Base-by-base conservation (phyloP, 176 grass and related monocot species). In the Ananas comosus region DNA sequence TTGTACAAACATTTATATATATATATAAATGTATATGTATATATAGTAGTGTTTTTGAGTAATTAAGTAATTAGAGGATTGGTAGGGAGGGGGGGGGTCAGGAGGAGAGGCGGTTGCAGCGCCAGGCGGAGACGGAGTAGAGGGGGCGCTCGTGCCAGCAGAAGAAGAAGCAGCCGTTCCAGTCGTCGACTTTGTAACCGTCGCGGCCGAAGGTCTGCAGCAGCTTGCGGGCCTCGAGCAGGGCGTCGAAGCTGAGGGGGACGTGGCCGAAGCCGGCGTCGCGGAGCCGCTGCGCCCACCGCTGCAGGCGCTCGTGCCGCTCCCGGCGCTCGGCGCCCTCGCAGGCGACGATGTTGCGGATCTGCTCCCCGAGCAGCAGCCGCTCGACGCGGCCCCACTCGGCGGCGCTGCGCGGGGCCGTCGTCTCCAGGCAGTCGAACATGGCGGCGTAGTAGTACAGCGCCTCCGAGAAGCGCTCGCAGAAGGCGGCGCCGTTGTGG, bases 281-380 rank as follows among this genome's bases (percentile, higher is more conserved):
- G 64, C 17, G 10, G 68, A 87, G 77, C 49, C 80, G 72, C 53
- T 12, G 9, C 29, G n/a, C 71, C 80, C 85, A 87, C 0, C 52
- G 80, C 1, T 24, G 52, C 54, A 87, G 72, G 51, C 67, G 10
- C 13, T 87, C 85, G 68, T 82, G 85, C 10, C 80, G 54, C 68
- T 87, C 76, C 13, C 63, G 64, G 0, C 72, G 72, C 2, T 13
- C 63, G 2, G 17, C 12, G 2, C 72, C 80, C 1, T 76, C 80
- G 1, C 64, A 65, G 2, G 74, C 48, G 3, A 87, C 66, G 22
- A 83, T 50, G 68, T 64, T 77, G 48, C 22, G 63, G 64, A 83
- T 59, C 72, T 87, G 71, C 67, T 74, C 71, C 3, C 80, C 80
- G 3, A 87, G 23, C 53, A 79, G 52, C 0, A 68, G 2, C 72